These are phyloP conservation scores for Boletus tylopilopsis DNA, from an alignment of 768 basidiomycete species.

Conservation along the genomic window DNA sequence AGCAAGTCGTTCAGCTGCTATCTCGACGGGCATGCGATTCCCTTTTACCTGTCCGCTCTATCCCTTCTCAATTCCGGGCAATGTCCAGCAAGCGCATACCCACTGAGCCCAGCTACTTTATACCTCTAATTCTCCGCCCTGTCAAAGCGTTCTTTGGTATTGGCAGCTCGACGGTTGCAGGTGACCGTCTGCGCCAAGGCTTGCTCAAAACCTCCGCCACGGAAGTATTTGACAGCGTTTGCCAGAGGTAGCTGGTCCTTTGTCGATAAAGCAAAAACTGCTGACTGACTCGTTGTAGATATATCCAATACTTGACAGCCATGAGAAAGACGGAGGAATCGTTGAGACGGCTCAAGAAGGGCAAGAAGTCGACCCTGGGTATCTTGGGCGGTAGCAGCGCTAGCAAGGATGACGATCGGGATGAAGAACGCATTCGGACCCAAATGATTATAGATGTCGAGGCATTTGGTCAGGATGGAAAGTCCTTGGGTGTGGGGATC, in stretches of 20 bases:
- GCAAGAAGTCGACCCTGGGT: constrained; percentile 75
- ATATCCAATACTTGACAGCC: constrained; percentile 70
- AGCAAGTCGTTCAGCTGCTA: constrained; percentile 66
- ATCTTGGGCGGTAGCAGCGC: constrained; percentile 60
- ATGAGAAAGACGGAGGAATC: constrained; percentile 95
- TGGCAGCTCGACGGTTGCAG: constrained; percentile 55
- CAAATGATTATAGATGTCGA: constrained; percentile 87
- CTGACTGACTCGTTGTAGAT: constrained; percentile 41
- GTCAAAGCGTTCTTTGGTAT: constrained; percentile 70
- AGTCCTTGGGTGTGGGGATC: constrained; percentile 62
- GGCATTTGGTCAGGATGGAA: constrained; percentile 76
- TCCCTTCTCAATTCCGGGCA: constrained; percentile 88
- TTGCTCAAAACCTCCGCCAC: constrained; percentile 49
- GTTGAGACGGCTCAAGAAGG: constrained; percentile 80
- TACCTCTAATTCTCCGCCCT: constrained; percentile 76
- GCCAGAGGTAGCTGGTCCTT: constrained; percentile 47
- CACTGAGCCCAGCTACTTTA: constrained; percentile 83
- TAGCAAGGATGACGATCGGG: constrained; percentile 60
- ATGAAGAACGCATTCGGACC: constrained; percentile 81
- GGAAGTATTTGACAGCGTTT: constrained; percentile 69
- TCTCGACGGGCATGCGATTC: constrained; percentile 81
- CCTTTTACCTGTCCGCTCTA: constrained; percentile 78
- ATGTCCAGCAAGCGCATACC: constrained; percentile 72
- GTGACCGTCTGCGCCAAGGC: constrained; percentile 52
- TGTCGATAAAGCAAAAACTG: not conserved